These are phyloP conservation scores for Chenopodium suecicum DNA, from an alignment of 148 eudicot genomes.

Conservation along the genomic window DNA sequence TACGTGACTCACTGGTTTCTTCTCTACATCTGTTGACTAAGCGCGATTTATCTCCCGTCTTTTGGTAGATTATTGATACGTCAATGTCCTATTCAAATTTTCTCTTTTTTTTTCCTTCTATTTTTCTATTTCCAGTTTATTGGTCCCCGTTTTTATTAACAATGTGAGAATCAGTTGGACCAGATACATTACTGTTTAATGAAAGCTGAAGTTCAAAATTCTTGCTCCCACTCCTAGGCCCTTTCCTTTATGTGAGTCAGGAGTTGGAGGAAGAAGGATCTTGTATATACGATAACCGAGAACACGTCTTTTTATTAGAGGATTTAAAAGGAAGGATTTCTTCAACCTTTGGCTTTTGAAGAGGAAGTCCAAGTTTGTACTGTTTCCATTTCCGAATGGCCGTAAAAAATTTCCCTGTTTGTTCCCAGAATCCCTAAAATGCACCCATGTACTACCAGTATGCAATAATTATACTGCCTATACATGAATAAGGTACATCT, in stretches of 20 bases:
- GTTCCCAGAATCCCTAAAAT: not conserved
- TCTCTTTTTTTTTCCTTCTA: too few relatives aligned
- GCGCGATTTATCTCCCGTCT: not conserved
- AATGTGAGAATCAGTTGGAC: constrained; percentile 5
- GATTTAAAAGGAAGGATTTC: not conserved
- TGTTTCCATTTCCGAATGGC: not conserved
- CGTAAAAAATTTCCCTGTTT: not conserved
- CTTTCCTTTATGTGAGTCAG: not conserved
- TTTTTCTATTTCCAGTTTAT: not conserved
- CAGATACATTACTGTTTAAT: not conserved
- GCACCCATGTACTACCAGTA: not conserved
- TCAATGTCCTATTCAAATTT: not conserved
- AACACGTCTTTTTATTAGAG: not conserved
- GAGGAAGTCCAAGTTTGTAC: not conserved
- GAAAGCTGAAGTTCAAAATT: not conserved
- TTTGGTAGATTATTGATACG: constrained; percentile 8
- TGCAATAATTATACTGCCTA: too few relatives aligned
- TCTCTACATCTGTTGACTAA: not conserved
- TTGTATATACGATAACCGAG: not conserved
- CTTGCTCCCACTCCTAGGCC: not conserved
- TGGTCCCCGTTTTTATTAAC: constrained; percentile 8
- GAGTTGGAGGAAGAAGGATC: not conserved
- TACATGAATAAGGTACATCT: too few relatives aligned
- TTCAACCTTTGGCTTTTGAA: not conserved
- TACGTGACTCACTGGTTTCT: not conserved